Evolutionary conservation across 2,329 filamentous ascomycete species (phyloP).

Genomic region (Verruconis gallopava): DNA sequence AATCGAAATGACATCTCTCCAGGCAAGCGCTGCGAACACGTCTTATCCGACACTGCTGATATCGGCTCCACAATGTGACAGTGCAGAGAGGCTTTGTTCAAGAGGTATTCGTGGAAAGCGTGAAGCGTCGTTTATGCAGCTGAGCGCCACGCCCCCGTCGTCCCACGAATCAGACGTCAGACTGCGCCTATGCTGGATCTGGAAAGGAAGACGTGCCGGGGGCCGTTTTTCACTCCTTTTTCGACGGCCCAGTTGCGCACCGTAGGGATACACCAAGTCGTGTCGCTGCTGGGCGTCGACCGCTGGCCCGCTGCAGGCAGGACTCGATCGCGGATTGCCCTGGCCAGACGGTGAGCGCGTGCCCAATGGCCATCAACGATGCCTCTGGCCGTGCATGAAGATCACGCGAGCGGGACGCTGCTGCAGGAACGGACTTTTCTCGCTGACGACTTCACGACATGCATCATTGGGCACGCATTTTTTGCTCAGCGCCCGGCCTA

Average conservation of each 20-base stretch:
- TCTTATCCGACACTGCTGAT: no score
- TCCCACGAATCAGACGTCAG: no score
- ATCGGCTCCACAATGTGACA: no score
- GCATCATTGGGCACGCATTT: background rate
- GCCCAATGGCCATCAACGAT: background rate
- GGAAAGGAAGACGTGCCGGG: background rate
- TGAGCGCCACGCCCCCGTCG: no score
- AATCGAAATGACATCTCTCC: no score
- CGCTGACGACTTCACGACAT: background rate
- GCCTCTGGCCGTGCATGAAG: background rate
- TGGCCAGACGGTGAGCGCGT: background rate
- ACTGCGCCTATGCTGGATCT: background rate
- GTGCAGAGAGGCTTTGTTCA: no score
- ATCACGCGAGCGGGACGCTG: background rate
- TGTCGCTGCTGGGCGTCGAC: background rate
- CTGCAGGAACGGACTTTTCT: background rate
- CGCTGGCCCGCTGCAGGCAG: no score
- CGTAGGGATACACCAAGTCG: background rate
- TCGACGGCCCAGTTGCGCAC: background rate
- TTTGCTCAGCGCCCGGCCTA: background rate
- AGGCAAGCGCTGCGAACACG: no score
- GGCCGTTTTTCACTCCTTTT: background rate
- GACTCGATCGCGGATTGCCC: background rate
- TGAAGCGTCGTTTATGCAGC: no score
- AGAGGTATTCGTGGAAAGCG: background rate